Base-by-base conservation (phyloP, 2,329 filamentous ascomycete species). In the Phaeosphaeria sp. region DNA sequence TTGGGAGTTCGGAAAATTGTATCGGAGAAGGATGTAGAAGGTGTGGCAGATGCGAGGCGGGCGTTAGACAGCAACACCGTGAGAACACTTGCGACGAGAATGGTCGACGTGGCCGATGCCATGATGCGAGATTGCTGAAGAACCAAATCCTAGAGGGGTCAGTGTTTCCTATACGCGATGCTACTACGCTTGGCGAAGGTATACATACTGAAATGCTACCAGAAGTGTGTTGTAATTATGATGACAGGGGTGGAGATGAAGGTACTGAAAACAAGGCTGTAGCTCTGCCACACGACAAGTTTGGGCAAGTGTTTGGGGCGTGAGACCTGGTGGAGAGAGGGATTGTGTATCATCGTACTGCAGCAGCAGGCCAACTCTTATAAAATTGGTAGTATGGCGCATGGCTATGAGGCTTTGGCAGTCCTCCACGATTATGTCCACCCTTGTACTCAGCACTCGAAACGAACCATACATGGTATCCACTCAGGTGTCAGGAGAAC, bases 1-100 rank as follows among this genome's bases (percentile, higher is more conserved):
- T 65, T 63, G 7, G 54, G 54, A 6, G 27, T 27, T 11, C 52
- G 54, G 11, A 56, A 36, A 3, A 63, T 22, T 25, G 56, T 58
- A 23, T 62, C 46, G 10, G 54, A 43, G 11, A 58, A 20, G 5
- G 13, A 25, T 6, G 47, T 46, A 30, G 7, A 44, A 11, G 56
- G 56, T 11, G 41, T n/a, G 25, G 52, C 56, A 20, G 52, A 49
- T 6, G 52, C 15, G 9, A 30, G 20, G 30, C 33, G n/a, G 11
- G 48, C 25, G 6, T 54, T 58, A 7, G 23, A 55, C 7, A 44
- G 33, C 7, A 58, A 33, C 22, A 22, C 44, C 1, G 46, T 7
- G n/a, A 42, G 2, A 33, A 20, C 18, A 22, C 25, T n/a, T 49
- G 23, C 25, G n/a, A 33, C 27, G 25, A 49, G 36, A 15, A 33